phyloP scores from a whole-genome alignment of 106 monocot genomes.

The Dioscorea zingiberensis region DNA sequence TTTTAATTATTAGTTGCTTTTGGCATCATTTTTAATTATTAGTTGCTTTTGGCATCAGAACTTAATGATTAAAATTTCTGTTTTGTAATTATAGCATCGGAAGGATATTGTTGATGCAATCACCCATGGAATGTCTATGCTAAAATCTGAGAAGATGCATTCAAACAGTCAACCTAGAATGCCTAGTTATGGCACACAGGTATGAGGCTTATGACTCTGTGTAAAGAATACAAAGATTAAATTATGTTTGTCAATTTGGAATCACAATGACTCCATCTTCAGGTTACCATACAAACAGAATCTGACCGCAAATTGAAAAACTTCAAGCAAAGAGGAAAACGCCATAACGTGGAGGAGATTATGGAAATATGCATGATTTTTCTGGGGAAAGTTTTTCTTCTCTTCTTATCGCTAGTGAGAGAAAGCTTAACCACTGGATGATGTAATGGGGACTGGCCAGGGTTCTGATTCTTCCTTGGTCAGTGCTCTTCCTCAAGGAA shows the following conservation, averaged over 20 bases:
- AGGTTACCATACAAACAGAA: constrained; percentile 95
- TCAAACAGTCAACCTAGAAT: constrained; percentile 67
- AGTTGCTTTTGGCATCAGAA: too few relatives aligned
- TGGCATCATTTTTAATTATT: too few relatives aligned
- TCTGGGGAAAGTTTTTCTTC: constrained; percentile 63
- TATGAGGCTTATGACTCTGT: constrained; percentile 5
- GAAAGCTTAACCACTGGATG: constrained; percentile 88
- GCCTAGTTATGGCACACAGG: constrained; percentile 97
- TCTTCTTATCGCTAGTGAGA: constrained; percentile 79
- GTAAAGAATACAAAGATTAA: background rate
- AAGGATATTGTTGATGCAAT: constrained; percentile 77
- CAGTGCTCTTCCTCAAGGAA: constrained; percentile 82
- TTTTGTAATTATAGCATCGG: constrained; percentile 55
- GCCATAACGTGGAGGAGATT: constrained; percentile 45
- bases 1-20: too few relatives aligned
- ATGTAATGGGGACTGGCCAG: constrained; percentile 83
- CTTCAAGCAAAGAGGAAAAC: constrained; percentile 84
- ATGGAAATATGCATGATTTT: constrained; percentile 43
- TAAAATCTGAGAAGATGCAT: constrained; percentile 75
- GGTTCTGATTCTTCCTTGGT: constrained; percentile 24
- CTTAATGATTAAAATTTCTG: background rate
- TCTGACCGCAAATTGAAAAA: constrained; percentile 82
- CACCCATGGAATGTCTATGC: constrained; percentile 57
- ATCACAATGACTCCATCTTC: background rate
- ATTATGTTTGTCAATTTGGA: background rate